phyloP scores from a whole-genome alignment of 345 rosid species.

The Sisymbrium irio region DNA sequence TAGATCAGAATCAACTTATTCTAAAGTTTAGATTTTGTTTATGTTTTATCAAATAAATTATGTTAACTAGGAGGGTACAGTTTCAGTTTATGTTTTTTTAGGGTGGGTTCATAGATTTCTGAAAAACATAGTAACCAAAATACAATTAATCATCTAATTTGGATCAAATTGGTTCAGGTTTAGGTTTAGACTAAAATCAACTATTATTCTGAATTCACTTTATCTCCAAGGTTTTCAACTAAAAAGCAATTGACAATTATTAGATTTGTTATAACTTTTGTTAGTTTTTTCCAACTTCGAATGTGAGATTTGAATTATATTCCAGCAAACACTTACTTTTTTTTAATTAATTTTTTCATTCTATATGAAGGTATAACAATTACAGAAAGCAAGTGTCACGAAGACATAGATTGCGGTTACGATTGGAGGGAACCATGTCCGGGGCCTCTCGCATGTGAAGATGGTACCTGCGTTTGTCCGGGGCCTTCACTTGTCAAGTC shows the following conservation, averaged over 20 bases:
- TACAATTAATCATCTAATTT: neutral
- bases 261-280: too few relatives aligned
- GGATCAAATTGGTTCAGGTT: neutral
- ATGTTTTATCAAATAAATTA: neutral
- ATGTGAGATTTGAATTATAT: too few relatives aligned
- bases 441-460: slow-evolving; percentile 14
- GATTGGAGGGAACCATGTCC: slow-evolving; percentile 14
- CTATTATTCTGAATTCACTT: too few relatives aligned
- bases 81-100: neutral
- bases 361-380: neutral
- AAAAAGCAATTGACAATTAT: too few relatives aligned
- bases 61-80: neutral
- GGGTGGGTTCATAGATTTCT: neutral
- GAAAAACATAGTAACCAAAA: neutral
- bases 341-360: too few relatives aligned
- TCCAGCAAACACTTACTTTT: too few relatives aligned
- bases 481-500: neutral
- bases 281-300: too few relatives aligned
- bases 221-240: too few relatives aligned
- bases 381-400: slow-evolving; percentile 2
- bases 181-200: neutral
- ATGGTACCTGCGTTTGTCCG: slow-evolving; percentile 18
- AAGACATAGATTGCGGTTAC: neutral
- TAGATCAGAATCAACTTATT: neutral
- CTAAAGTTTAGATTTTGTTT: too few relatives aligned